Evolutionary conservation across 2,329 filamentous ascomycete species (phyloP), one percentile per base, ranked within the genome.

Genomic region (Fusarium sp.): DNA sequence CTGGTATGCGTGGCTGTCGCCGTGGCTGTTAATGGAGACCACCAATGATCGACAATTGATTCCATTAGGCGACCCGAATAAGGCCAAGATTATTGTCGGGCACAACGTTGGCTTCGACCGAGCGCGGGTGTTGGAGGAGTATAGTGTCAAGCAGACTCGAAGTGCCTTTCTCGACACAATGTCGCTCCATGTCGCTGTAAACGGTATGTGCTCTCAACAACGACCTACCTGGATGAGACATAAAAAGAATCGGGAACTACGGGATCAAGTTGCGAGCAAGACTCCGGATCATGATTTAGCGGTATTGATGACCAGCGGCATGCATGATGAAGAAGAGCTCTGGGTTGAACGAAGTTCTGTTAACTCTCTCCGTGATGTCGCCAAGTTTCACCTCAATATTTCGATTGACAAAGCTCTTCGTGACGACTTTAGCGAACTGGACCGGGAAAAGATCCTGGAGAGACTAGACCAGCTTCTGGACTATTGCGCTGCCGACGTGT

Each of bases 1-100:
- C 36, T 99, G 97, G 97, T 99, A 99, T 84, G 94, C 92, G 2
- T 99, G 96, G 96, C 83, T 99, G 60, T 99, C 96, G 18, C 96
- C 96, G 0, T 99, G 96, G 96, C 85, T 99, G 41, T 84, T 99
- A 24, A 93, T 91, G 36, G 94, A 98, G 84, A 92, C 94, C 3
- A 85, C 93, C 41, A 90, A 90, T 38, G 89, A 94, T 78, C 89
- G 90, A 54, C 96, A 99, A 68, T 85, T 99, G 18, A 92, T 99
- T 55, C 95, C 97, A 0, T 84, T 99, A 12, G 97, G 96, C 36
- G 92, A 98, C 77, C 90, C 92, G 13, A 86, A 85, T 5, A 87
- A 89, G 72, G 88, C 93, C 30, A 90, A 95, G 51, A 89, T 99
- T 56, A 88, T 99, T 48, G 90, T 99, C 28, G 96, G 96, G 6